phyloP scores from a whole-genome alignment of 2,329 filamentous ascomycete genomes.

The Fusarium cicatricum region DNA sequence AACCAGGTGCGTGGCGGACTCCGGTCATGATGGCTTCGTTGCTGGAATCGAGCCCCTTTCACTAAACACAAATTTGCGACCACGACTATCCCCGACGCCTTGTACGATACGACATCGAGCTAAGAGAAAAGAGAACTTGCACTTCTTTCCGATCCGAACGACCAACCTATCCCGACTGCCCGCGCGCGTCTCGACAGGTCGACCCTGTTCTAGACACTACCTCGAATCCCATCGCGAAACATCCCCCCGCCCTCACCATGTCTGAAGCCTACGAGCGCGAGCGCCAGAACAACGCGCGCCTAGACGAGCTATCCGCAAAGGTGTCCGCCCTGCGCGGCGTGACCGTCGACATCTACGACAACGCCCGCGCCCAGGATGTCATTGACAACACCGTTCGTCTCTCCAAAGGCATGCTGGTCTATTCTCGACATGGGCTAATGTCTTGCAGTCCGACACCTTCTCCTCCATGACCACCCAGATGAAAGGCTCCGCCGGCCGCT shows the following conservation, averaged over 20 bases:
- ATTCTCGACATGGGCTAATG: conserved; percentile 8
- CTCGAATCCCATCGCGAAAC: background rate
- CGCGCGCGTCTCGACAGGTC: background rate
- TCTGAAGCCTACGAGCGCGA: conserved; percentile 82
- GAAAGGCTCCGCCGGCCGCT: conserved; percentile 81
- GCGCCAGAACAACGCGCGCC: conserved; percentile 92
- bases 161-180: background rate
- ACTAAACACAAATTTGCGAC: background rate
- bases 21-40: conserved; percentile 23
- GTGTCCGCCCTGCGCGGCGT: conserved; percentile 92
- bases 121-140: background rate
- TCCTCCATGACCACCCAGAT: conserved; percentile 84
- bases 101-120: background rate
- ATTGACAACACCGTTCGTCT: conserved; percentile 82
- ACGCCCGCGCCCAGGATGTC: conserved; percentile 85
- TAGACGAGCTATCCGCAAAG: conserved; percentile 89
- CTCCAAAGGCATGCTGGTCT: background rate
- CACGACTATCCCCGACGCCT: background rate
- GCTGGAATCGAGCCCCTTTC: conserved; percentile 31
- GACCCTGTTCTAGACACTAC: background rate
- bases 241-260: conserved; percentile 55
- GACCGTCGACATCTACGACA: conserved; percentile 97
- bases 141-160: background rate
- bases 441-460: conserved; percentile 81
- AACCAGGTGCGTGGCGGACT: conserved; percentile 25